Conservation (phyloP, 257 asterid genomes). For the Solanum acaule region DNA sequence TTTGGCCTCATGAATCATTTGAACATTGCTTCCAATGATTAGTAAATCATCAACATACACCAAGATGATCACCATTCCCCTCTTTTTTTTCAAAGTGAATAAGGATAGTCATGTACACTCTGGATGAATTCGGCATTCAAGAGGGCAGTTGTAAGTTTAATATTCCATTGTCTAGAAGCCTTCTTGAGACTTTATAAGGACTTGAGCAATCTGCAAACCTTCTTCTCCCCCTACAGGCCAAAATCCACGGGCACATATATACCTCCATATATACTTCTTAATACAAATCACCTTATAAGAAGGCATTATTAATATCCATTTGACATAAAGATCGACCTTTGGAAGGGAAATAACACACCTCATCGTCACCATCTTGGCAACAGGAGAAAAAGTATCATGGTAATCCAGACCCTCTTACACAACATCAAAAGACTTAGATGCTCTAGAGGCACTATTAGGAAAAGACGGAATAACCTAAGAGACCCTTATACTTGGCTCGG, state of each 20-base stretch:
- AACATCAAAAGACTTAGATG: neutral
- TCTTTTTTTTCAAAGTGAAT: neutral
- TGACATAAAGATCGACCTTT: neutral
- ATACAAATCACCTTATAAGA: neutral
- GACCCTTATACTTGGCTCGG: neutral
- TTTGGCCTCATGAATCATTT: neutral
- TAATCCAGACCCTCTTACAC: neutral
- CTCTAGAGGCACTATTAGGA: neutral
- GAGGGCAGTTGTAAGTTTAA: neutral
- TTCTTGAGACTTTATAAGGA: neutral
- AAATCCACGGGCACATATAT: neutral
- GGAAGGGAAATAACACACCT: neutral
- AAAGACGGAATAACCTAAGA: neutral
- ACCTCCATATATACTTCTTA: neutral
- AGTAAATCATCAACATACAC: neutral
- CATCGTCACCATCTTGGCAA: neutral
- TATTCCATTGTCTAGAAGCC: neutral
- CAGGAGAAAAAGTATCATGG: neutral
- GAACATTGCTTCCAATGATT: neutral
- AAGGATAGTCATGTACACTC: neutral
- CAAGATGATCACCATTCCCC: neutral
- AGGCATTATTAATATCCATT: neutral
- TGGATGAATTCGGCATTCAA: neutral
- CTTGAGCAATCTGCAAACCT: neutral
- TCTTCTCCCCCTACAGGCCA: neutral